Base-by-base conservation (phyloP, 257 asterid species). In the Fraxinus excelsior region DNA sequence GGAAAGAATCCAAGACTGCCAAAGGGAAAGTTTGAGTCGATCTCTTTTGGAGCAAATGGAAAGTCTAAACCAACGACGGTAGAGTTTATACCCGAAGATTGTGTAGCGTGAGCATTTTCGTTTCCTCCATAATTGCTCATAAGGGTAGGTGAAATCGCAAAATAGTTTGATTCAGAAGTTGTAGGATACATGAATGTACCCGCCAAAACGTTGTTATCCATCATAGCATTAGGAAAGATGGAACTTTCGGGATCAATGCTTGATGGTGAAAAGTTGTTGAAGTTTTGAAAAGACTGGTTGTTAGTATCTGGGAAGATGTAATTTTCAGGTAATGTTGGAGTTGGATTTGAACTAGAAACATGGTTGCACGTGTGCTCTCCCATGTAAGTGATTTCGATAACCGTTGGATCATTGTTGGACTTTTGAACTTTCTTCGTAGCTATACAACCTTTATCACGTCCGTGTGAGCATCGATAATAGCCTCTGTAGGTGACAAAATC, bases 361-460 rank as follows among this genome's bases (percentile, higher is more conserved):
- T 38, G 53, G 16, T 11, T 37, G 81, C 92, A 88, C 51, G 87
- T 86, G 85, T 88, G 90, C 26, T 44, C 76, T 46, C 90, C 77
- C 37, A 80, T 37, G 76, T 88, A 86, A 0, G 87, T 82, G 80
- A 86, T 67, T 29, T 84, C 80, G 51, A 66, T 80, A 3, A 35
- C 31, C 9, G 79, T 80, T 3, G 90, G 86, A 71, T 88, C 90
- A 1, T 86, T 81, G 2, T 86, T 81, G 71, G 86, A 86, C 60
- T 77, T 86, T 67, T 88, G 90, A 28, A 88, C 87, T 64, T 86
- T 85, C 65, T 88, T 88, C 42, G 83, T 82, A 0, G 92, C 92
- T 78, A 80, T 49, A 40, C 92, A 88, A 14, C 85, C 85, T 25
- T 82, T 80, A 3, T 23, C 79, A 19, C 74, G 72, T 73, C 84